These are phyloP conservation scores for Candida pseudoviswanathii DNA, from an alignment of 1,139 yeast genomes.

Conservation along the genomic window DNA sequence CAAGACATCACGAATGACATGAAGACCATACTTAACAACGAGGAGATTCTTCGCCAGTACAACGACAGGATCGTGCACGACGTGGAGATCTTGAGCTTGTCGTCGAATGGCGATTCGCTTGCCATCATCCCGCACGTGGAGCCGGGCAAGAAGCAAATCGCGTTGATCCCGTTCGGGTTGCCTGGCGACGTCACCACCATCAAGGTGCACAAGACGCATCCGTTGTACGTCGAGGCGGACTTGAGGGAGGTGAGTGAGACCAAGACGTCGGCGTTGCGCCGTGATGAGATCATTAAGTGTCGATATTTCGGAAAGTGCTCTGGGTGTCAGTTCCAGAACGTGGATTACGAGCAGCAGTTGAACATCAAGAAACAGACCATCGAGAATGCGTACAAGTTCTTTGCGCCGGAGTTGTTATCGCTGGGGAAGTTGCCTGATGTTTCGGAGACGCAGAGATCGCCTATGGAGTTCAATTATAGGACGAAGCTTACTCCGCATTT, in stretches of 20 bases:
- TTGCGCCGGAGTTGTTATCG: conserved; percentile 54
- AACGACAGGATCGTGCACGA: conserved; percentile 63
- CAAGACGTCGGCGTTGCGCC: conserved; percentile 47
- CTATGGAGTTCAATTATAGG: conserved; percentile 73
- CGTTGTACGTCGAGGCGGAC: conserved; percentile 75
- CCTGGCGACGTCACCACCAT: conserved; percentile 81
- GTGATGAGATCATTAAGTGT: conserved; percentile 50
- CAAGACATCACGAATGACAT: conserved; percentile 65
- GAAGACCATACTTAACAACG: conserved; percentile 62
- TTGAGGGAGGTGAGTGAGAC: conserved; percentile 49
- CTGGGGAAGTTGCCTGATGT: conserved; percentile 56
- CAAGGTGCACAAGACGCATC: conserved; percentile 77
- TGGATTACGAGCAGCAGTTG: conserved; percentile 73
- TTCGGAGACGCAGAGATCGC: conserved; percentile 74
- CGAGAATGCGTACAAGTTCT: conserved; percentile 76
- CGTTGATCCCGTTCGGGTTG: conserved; percentile 78
- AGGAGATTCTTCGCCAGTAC: conserved; percentile 40
- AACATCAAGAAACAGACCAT: conserved; percentile 73
- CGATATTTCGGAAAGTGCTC: conserved; percentile 51
- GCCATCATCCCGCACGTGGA: conserved; percentile 64
- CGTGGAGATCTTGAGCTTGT: conserved; percentile 58
- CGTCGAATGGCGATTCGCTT: conserved; percentile 83
- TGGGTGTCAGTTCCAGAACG: conserved; percentile 94
- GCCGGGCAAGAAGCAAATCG: conserved; percentile 43
- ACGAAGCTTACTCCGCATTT: conserved; percentile 97